These are phyloP conservation scores for Erucastrum elatum DNA, from an alignment of 345 rosid species.

Conservation along the genomic window DNA sequence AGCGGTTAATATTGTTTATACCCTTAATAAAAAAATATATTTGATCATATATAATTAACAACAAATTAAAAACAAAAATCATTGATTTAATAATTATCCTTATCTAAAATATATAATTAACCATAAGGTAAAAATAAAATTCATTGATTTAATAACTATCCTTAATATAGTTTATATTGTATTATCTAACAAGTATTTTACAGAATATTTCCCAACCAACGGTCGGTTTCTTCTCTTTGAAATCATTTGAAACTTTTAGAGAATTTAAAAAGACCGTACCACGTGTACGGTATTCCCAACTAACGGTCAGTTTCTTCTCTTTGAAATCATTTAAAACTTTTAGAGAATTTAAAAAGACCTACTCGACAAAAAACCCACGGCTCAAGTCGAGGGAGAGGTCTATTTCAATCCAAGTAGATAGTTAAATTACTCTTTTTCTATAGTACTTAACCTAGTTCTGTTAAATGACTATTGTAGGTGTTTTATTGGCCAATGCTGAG, in stretches of 20 bases:
- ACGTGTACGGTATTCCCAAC: constrained; percentile 26
- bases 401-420: constrained; percentile 1
- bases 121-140: too few species aligned
- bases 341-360: background rate
- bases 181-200: too few species aligned
- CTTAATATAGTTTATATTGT: too few species aligned
- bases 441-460: background rate
- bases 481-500: background rate
- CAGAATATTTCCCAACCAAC: background rate
- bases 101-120: too few species aligned
- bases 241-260: background rate
- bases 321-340: background rate
- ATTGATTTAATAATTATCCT: too few species aligned
- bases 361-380: background rate
- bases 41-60: too few species aligned
- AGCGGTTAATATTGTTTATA: too few species aligned
- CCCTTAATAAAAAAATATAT: too few species aligned
- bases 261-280: background rate
- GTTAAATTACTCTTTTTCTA: background rate
- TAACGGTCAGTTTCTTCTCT: background rate
- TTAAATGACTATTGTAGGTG: background rate
- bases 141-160: too few species aligned
- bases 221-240: background rate
- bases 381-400: constrained; percentile 4
- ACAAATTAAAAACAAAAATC: too few species aligned